Percentiles rank a stretch among this genome's conserved stretches.
Evolutionary conservation across 2,329 filamentous ascomycete genomes (phyloP).

Genomic region (Penicillium italicum): DNA sequence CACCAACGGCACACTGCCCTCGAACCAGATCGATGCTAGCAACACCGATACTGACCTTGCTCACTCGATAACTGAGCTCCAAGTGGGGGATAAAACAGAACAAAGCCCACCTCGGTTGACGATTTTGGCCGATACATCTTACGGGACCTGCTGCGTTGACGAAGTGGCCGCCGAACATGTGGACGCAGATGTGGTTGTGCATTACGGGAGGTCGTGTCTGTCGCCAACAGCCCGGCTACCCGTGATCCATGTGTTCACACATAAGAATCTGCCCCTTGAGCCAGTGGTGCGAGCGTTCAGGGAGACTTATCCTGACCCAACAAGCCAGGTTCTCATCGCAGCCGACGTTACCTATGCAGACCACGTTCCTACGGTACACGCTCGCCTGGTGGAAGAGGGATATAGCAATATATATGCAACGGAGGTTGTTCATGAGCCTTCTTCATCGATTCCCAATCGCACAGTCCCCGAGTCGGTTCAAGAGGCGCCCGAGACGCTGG

Average conservation of each 20-base stretch:
- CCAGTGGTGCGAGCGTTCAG: slow-evolving; percentile 60
- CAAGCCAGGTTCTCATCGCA: slow-evolving; percentile 69
- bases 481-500: slow-evolving; percentile 50
- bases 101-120: slow-evolving; percentile 55
- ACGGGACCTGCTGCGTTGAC: slow-evolving; percentile 94
- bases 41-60: slow-evolving; percentile 19
- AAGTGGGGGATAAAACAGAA: slow-evolving; percentile 21
- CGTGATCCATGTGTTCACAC: slow-evolving; percentile 87
- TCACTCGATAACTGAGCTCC: slow-evolving; percentile 28
- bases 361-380: slow-evolving; percentile 61
- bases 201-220: slow-evolving; percentile 89
- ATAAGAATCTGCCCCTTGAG: slow-evolving; percentile 62
- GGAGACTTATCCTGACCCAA: slow-evolving; percentile 62
- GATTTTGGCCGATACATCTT: slow-evolving; percentile 91
- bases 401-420: slow-evolving; percentile 69
- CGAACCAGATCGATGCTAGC: slow-evolving; percentile 13
- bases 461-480: slow-evolving; percentile 56
- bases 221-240: slow-evolving; percentile 84
- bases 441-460: slow-evolving; percentile 79
- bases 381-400: slow-evolving; percentile 57
- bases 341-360: slow-evolving; percentile 84
- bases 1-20: slow-evolving; percentile 11
- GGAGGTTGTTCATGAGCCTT: slow-evolving; percentile 70
- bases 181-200: slow-evolving; percentile 83
- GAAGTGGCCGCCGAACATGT: slow-evolving; percentile 95